These are phyloP conservation scores for Penicillium bovifimosum DNA, from an alignment of 495 filamentous ascomycete species.

Conservation along the genomic window DNA sequence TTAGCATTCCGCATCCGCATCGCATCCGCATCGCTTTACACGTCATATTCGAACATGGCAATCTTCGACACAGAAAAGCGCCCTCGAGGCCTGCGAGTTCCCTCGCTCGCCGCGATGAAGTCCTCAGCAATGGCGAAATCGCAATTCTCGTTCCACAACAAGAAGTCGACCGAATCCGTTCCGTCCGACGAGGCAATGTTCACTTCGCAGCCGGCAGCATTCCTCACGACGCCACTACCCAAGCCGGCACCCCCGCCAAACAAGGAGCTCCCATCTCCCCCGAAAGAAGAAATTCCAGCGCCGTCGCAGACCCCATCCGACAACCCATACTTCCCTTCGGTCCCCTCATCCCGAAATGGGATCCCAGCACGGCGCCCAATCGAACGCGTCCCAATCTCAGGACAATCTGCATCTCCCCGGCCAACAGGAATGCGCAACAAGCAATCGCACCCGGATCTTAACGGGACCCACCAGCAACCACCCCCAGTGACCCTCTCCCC, in stretches of 20 bases:
- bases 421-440: conserved; percentile 2
- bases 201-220: not conserved
- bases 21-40: too few relatives aligned
- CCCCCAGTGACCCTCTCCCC: not conserved
- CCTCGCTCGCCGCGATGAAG: conserved; percentile 35
- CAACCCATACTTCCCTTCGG: conserved; percentile 6
- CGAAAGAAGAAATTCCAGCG: conserved; percentile 14
- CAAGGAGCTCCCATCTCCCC: conserved; percentile 33
- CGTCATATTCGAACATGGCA: conserved; percentile 23
- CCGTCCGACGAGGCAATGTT: not conserved
- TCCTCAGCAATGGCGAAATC: conserved; percentile 15
- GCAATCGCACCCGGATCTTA: conserved; percentile 1
- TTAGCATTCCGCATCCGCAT: too few relatives aligned
- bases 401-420: conserved; percentile 1
- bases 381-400: conserved; percentile 2
- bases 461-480: not conserved
- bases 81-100: conserved; percentile 35
- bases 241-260: conserved; percentile 19
- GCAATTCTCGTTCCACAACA: conserved; percentile 20
- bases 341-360: not conserved
- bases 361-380: conserved; percentile 5
- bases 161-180: conserved; percentile 17
- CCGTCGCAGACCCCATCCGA: conserved; percentile 9
- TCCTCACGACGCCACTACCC: conserved; percentile 12
- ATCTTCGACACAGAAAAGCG: conserved; percentile 40